Evolutionary conservation across 2,329 filamentous ascomycete species (phyloP).

Genomic region (Endoconidiophora laricicola): DNA sequence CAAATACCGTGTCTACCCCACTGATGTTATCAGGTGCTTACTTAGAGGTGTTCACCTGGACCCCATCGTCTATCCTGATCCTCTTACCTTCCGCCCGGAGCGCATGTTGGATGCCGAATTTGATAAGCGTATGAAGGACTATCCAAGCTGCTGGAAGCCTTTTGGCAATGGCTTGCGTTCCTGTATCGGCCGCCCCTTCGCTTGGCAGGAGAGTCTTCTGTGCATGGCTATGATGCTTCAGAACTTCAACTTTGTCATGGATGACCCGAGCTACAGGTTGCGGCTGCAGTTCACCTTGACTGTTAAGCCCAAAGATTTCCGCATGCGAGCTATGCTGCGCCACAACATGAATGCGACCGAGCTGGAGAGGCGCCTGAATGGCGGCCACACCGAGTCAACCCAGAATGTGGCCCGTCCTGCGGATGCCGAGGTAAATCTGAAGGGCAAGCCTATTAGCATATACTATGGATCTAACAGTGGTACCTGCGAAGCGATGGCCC

Average conservation of each 20-base stretch:
- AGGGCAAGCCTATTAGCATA: constrained; percentile 38
- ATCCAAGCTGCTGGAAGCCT: constrained; percentile 50
- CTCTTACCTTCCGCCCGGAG: constrained; percentile 50
- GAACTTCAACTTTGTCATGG: constrained; percentile 50
- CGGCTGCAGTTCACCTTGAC: constrained; percentile 40
- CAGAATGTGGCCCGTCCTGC: not conserved
- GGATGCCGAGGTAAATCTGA: not conserved
- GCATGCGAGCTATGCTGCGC: constrained; percentile 40
- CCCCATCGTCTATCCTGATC: constrained; percentile 45
- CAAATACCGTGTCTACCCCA: constrained; percentile 41
- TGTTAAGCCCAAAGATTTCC: constrained; percentile 46
- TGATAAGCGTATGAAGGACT: constrained; percentile 40
- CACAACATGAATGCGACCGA: constrained; percentile 29
- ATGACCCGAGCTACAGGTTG: constrained; percentile 43
- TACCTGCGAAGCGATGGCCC: constrained; percentile 55
- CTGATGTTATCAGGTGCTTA: constrained; percentile 32
- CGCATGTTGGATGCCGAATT: constrained; percentile 57
- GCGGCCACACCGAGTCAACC: constrained; percentile 15
- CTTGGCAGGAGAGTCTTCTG: constrained; percentile 55
- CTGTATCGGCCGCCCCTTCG: constrained; percentile 59
- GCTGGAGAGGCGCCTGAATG: constrained; percentile 29
- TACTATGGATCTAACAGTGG: constrained; percentile 61
- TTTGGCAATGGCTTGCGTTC: constrained; percentile 56
- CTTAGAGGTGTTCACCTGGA: constrained; percentile 43
- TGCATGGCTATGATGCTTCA: constrained; percentile 48